phyloP scores from a whole-genome alignment of 1,284 basidiomycete genomes.

The Inonotus obliquus region DNA sequence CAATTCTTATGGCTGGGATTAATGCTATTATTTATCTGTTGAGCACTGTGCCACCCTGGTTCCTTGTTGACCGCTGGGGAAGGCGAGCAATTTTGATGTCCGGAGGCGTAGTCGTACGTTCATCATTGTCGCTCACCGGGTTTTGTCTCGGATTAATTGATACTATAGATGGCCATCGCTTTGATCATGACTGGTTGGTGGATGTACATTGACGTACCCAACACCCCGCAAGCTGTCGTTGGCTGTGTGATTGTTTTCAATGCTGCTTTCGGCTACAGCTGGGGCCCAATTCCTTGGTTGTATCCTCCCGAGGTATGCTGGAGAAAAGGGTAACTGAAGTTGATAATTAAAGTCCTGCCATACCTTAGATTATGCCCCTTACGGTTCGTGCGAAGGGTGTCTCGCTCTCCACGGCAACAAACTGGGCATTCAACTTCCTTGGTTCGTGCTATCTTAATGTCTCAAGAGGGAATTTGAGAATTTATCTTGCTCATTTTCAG shows the following conservation, averaged over 20 bases:
- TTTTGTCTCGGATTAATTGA: neutral
- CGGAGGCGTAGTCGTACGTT: constrained; percentile 77
- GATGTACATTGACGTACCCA: constrained; percentile 87
- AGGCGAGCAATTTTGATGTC: constrained; percentile 87
- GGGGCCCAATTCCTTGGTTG: constrained; percentile 83
- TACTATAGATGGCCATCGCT: constrained; percentile 66
- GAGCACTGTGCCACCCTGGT: constrained; percentile 88
- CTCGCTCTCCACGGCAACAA: constrained; percentile 83
- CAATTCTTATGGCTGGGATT: constrained; percentile 96
- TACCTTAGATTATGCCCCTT: constrained; percentile 81
- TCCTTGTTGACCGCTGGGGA: constrained; percentile 90
- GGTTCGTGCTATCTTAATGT: neutral
- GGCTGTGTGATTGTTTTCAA: constrained; percentile 92
- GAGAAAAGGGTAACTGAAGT: neutral
- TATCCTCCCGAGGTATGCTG: constrained; percentile 75
- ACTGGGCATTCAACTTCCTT: constrained; percentile 85
- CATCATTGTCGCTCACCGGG: constrained; percentile 15
- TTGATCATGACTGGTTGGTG: constrained; percentile 84
- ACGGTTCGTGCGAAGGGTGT: constrained; percentile 92
- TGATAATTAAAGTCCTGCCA: neutral
- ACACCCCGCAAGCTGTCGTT: constrained; percentile 88
- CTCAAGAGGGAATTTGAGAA: neutral
- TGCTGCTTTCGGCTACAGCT: constrained; percentile 84
- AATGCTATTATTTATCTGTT: constrained; percentile 86
- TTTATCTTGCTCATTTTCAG: constrained; percentile 27